Evolutionary conservation across 768 basidiomycete genomes (phyloP), one percentile per base, ranked within the genome.

Genomic region (Kwoniella shandongensis): DNA sequence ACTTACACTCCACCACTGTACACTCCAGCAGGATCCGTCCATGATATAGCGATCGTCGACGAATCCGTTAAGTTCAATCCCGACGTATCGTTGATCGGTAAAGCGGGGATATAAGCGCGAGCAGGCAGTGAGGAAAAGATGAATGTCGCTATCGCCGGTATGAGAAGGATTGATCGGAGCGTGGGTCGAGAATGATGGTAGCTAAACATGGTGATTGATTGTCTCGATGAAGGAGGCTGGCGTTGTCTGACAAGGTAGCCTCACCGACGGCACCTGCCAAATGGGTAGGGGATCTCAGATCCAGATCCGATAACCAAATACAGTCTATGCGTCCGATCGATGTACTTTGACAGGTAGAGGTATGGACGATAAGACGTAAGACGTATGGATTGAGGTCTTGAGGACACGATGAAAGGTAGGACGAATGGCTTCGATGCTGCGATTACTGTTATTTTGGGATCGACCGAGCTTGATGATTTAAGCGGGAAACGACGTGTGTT

Each of bases 31-130:
- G 49, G 78, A 77, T 70, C 80, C 82, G 86, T 86, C 70, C 69
- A 76, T 38, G 63, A 80, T 75, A 75, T 72, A 30, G 63, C 58
- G 47, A 91, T 79, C 22, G 79, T 80, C 2, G 85, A 86, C 29
- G 79, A 76, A 63, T 85, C 85, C 1, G 82, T 82, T 20, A 81
- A 76, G 70, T 85, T 84, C 78, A 67, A 79, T 74, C 70, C 74
- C 18, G 74, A 61, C 0, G 87, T 85, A 54, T 82, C 79, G 73
- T 91, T 91, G 30, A 86, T 86, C 15, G 87, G 81, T 11, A 78
- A 71, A 2, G 89, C 89, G 0, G 89, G 89, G 60, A 88, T 82
- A 73, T 90, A 91, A 0, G 79, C 84, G 17, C 39, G 32, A 4
- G 58, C 59, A 2, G 54, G 42, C 0, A 62, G 29, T 1, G 52